Evolutionary conservation across 805 yeast species (phyloP).

Genomic region (Saccharomycopsis schoenii): DNA sequence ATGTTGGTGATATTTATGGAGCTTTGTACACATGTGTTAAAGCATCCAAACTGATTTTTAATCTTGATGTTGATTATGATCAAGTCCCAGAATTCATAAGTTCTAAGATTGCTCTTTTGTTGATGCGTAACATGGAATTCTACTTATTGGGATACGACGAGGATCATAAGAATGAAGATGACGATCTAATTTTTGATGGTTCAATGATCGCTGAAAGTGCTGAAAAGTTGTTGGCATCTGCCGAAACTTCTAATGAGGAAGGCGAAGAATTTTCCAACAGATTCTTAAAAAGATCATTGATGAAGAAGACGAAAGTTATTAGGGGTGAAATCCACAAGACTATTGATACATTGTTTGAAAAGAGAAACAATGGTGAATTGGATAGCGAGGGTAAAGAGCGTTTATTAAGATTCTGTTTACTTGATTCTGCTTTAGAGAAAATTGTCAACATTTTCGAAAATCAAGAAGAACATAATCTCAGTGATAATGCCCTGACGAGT

Average conservation of each 20-base stretch:
- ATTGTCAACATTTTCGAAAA: constrained; percentile 30
- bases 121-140: constrained; percentile 74
- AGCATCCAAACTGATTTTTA: constrained; percentile 51
- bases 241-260: constrained; percentile 25
- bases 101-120: constrained; percentile 65
- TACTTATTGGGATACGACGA: constrained; percentile 33
- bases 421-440: constrained; percentile 61
- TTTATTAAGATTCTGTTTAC: constrained; percentile 52
- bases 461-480: constrained; percentile 11
- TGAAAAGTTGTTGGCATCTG: constrained; percentile 38
- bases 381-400: constrained; percentile 67
- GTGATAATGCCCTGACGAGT: constrained; percentile 7
- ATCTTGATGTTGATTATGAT: constrained; percentile 58
- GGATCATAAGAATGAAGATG: constrained; percentile 24
- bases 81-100: constrained; percentile 51
- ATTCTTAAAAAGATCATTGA: constrained; percentile 30
- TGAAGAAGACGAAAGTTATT: constrained; percentile 32
- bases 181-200: constrained; percentile 68
- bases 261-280: constrained; percentile 31
- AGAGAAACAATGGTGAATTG: constrained; percentile 45
- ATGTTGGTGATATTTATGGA: constrained; percentile 45
- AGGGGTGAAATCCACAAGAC: constrained; percentile 36
- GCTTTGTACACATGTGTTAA: constrained; percentile 64
- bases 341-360: constrained; percentile 46
- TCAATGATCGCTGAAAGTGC: constrained; percentile 66